phyloP scores from a whole-genome alignment of 106 monocot species.

The Dendrobium nobile region DNA sequence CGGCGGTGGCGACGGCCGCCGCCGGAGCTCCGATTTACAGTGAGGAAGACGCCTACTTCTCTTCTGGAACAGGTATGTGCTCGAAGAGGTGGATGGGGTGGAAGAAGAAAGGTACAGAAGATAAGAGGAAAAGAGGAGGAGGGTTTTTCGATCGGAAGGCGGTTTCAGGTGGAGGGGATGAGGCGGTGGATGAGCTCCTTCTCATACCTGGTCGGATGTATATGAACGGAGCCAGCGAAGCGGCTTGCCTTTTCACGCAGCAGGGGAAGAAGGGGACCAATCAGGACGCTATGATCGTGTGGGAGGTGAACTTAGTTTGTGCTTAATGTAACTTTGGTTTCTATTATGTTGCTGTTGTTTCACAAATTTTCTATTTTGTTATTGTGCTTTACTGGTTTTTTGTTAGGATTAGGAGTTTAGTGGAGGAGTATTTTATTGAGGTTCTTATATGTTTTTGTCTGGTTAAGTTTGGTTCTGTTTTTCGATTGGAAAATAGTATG shows the following conservation, averaged over 20 bases:
- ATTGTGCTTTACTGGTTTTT: background rate
- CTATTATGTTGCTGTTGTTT: background rate
- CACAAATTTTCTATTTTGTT: background rate
- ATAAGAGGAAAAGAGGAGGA: constrained; percentile 7
- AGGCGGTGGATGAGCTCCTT: constrained; percentile 26
- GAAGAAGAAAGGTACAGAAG: constrained; percentile 1
- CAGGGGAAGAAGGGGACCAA: constrained; percentile 57
- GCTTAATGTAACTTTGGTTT: background rate
- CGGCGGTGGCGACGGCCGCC: constrained; percentile 5
- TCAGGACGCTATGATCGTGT: constrained; percentile 36
- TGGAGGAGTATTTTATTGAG: background rate
- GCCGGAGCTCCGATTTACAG: background rate
- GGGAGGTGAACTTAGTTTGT: constrained; percentile 31
- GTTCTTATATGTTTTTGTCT: background rate
- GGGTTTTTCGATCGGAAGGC: constrained; percentile 1
- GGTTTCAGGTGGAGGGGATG: constrained; percentile 3
- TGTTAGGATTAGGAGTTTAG: background rate
- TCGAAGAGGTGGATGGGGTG: constrained; percentile 20
- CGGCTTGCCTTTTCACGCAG: constrained; percentile 51
- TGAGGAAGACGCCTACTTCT: background rate
- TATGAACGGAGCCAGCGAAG: constrained; percentile 32
- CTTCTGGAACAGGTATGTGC: background rate
- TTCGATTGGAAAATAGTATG: background rate
- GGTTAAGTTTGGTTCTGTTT: background rate
- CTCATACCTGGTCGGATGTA: constrained; percentile 39